Percentiles rank a stretch among this genome's conserved stretches.
These are phyloP conservation scores for Dictyostelium citrinum DNA, from an alignment of 78 protist genomes.

Conservation along the genomic window DNA sequence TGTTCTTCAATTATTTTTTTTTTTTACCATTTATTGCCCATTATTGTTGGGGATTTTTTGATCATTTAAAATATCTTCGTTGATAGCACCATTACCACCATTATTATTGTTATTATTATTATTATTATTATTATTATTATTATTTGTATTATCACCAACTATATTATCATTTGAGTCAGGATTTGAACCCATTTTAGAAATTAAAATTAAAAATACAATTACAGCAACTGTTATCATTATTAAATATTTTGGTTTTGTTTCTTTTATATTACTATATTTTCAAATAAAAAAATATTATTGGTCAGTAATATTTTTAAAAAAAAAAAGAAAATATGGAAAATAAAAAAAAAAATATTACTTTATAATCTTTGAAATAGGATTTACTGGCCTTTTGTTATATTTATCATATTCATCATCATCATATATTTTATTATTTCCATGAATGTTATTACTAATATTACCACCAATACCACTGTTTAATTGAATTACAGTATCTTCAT, in stretches of 20 bases:
- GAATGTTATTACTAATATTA: background rate
- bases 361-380: background rate
- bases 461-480: background rate
- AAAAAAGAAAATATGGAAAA: background rate
- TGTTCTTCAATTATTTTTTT: background rate
- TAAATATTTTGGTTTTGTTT: background rate
- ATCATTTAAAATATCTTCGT: background rate
- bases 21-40: background rate
- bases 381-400: conserved; percentile 8
- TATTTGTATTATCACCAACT: background rate
- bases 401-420: conserved; percentile 31
- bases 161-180: background rate
- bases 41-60: background rate
- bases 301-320: background rate
- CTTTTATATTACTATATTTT: background rate
- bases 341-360: background rate
- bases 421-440: background rate
- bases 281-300: background rate
- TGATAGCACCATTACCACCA: background rate
- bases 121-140: no score
- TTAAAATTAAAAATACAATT: background rate
- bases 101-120: background rate
- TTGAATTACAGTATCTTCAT: conserved; percentile 24
- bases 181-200: background rate
- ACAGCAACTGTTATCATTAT: background rate